Conservation (phyloP, 345 rosid genomes). For the Melaleuca alternifolia region DNA sequence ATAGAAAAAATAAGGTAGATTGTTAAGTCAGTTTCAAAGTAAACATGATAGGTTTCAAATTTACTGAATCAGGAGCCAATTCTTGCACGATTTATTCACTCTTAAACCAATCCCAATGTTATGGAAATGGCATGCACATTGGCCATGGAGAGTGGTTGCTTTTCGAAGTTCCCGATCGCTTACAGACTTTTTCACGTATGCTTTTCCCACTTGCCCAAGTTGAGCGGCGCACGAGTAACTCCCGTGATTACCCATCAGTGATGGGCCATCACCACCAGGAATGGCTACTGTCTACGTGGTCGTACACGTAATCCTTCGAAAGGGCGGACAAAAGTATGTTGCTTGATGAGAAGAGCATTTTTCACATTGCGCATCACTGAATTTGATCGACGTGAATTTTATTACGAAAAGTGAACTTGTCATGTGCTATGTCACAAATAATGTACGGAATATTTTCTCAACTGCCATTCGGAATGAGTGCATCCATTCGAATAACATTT, state of each 20-base stretch:
- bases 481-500: not conserved
- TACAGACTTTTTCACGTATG: not conserved
- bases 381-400: too few species aligned
- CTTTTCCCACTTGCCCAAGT: not conserved
- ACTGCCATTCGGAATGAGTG: not conserved
- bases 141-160: not conserved
- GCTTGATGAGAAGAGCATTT: not conserved
- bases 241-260: not conserved
- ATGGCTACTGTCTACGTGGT: not conserved
- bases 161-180: not conserved
- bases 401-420: not conserved
- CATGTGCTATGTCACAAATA: rapidly evolving
- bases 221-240: not conserved
- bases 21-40: too few species aligned
- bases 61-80: too few species aligned
- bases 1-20: too few species aligned
- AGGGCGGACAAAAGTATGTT: not conserved
- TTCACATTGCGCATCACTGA: not conserved
- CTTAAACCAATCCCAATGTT: not conserved
- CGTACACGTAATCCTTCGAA: not conserved
- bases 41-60: too few species aligned
- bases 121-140: not conserved
- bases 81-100: too few species aligned
- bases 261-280: not conserved
- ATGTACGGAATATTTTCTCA: not conserved